These are phyloP conservation scores for Aspergillus intermedius DNA, from an alignment of 2,329 filamentous ascomycete genomes.

Conservation along the genomic window DNA sequence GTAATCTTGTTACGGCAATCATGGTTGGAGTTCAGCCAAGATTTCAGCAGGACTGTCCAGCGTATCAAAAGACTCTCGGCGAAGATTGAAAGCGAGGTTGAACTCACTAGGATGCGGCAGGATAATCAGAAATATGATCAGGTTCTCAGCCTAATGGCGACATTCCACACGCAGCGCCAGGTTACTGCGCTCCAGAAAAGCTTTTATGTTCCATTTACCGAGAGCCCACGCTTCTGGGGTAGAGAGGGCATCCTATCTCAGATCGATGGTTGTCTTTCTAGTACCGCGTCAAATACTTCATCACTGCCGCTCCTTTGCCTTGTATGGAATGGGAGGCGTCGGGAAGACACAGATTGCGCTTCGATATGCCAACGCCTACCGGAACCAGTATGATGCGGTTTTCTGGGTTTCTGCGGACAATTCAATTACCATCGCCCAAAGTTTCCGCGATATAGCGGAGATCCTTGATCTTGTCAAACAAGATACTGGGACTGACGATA, in stretches of 20 bases:
- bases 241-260: not conserved
- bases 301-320: not conserved
- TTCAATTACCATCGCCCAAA: conserved; percentile 1
- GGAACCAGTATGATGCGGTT: conserved; percentile 1
- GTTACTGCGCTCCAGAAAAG: not conserved
- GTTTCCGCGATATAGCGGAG: conserved; percentile 1
- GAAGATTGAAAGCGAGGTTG: not conserved
- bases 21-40: not conserved
- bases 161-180: not conserved
- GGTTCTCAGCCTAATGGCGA: not conserved
- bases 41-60: not conserved
- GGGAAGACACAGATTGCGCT: conserved; percentile 3
- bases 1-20: not conserved
- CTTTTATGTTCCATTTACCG: not conserved
- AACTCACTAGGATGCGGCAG: not conserved
- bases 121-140: not conserved
- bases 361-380: conserved; percentile 1
- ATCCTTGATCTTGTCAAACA: not conserved
- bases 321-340: not conserved
- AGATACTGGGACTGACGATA: not conserved
- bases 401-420: conserved; percentile 3
- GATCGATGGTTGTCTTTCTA: not conserved
- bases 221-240: conserved; percentile 1
- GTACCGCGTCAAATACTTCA: no score
- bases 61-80: not conserved